Evolutionary conservation across 225 moss, liverwort and hornwort species (phyloP).

Genomic region (Physcomitrium patens): DNA sequence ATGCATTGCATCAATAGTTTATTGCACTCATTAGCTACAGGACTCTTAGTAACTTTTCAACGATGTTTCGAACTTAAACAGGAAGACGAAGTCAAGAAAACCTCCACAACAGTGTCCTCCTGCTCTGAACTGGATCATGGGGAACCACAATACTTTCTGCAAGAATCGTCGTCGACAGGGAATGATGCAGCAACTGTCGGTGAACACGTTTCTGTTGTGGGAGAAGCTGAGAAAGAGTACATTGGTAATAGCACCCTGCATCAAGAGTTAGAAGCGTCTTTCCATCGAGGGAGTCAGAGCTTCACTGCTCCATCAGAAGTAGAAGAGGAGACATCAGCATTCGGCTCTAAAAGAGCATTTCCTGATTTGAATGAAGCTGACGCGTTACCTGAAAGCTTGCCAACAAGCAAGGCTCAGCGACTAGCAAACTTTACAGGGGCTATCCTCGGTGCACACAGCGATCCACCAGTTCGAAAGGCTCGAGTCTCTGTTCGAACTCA

Average conservation of each 20-base stretch:
- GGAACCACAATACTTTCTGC: no score
- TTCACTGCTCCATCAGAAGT: background rate
- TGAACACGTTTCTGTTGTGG: no score
- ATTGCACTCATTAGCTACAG: no score
- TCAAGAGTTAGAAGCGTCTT: background rate
- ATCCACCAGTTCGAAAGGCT: conserved; percentile 19
- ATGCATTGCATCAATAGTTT: no score
- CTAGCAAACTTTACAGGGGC: background rate
- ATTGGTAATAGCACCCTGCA: background rate
- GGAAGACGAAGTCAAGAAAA: no score
- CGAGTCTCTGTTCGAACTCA: conserved; percentile 26
- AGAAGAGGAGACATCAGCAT: background rate
- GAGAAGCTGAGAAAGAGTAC: background rate
- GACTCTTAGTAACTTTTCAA: no score
- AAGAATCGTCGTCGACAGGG: background rate
- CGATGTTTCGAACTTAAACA: no score
- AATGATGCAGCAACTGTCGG: background rate
- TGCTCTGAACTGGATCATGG: background rate
- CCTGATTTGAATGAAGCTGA: background rate
- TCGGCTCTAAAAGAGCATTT: background rate
- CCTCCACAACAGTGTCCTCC: background rate
- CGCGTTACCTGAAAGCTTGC: background rate
- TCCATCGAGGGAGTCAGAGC: background rate
- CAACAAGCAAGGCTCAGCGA: background rate
- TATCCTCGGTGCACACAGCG: background rate